Base-by-base conservation (phyloP, 306 rosid genomes). In the Spatholobus suberectus region DNA sequence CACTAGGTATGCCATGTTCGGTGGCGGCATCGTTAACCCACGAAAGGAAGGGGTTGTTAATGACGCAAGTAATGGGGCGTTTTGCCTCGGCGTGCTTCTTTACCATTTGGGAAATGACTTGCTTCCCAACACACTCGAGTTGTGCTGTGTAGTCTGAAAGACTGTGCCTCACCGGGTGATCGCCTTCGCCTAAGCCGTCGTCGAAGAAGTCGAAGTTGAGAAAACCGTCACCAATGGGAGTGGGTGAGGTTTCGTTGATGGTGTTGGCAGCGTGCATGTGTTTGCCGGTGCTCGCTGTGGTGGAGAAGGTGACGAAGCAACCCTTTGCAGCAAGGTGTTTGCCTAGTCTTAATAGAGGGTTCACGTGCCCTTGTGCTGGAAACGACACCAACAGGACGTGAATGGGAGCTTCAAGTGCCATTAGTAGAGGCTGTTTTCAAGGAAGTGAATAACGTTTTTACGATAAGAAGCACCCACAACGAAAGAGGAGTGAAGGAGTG, bases 351-450 rank as follows among this genome's bases (percentile, higher is more conserved):
- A 91, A 81, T 0, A 88, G 47, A 15, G 92, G 92, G 74, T 84
- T 91, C 0, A 91, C 72, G 52, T 89, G 94, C 11, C 94, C 94
- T 65, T 91, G 94, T 51, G 72, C 92, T 0, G 92, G 88, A 73
- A 84, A 89, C 1, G 90, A 89, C 15, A 91, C 86, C 2, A 91
- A 63, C n/a, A 91, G 80, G 47, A 86, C 82, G 70, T 87, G 90
- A 4, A 79, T 41, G 0, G 26, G 76, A 20, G 85, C 0, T 65
- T 75, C 84, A 5, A 79, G 43, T 1, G 54, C 86, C 94, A 89
- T 88, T 21, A 3, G 17, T 12, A 13, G 4, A 10, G 47, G 0
- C 2, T 43, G 4, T 43, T 43, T n/a, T n/a, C n/a, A n/a, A n/a
- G n/a, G n/a, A n/a, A n/a, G n/a, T n/a, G n/a, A n/a, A n/a, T n/a